Conservation (phyloP, 2,329 filamentous ascomycete species). For the Phialocephala subalpina region DNA sequence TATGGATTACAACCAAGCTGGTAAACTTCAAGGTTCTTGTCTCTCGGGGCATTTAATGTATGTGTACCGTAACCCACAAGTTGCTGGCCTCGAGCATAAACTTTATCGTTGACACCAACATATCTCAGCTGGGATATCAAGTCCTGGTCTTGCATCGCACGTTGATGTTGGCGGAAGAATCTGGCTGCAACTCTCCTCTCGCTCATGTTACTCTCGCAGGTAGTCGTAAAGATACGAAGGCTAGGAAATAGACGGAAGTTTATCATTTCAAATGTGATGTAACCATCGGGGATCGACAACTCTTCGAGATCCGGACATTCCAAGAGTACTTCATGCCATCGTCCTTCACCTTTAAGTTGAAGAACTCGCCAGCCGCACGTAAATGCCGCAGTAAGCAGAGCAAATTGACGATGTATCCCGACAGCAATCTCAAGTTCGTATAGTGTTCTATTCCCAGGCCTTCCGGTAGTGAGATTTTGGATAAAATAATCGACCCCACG, state of each 20-base stretch:
- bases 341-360: not conserved
- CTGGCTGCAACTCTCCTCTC: not conserved
- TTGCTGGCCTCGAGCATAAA: not conserved
- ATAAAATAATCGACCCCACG: not conserved
- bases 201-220: not conserved
- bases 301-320: not conserved
- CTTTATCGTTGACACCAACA: not conserved
- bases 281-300: not conserved
- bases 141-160: not conserved
- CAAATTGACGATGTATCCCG: not conserved
- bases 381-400: not conserved
- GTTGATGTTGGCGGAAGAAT: not conserved
- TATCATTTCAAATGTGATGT: not conserved
- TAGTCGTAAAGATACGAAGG: not conserved
- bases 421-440: not conserved
- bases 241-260: not conserved
- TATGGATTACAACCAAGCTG: too few relatives aligned
- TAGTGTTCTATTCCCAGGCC: not conserved
- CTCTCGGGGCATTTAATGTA: not conserved
- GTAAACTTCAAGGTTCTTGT: not conserved
- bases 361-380: not conserved
- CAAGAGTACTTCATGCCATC: not conserved
- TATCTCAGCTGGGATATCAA: not conserved
- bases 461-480: not conserved
- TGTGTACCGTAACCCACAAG: not conserved